Evolutionary conservation across 345 rosid species (phyloP).

Genomic region (Isatis tinctoria): DNA sequence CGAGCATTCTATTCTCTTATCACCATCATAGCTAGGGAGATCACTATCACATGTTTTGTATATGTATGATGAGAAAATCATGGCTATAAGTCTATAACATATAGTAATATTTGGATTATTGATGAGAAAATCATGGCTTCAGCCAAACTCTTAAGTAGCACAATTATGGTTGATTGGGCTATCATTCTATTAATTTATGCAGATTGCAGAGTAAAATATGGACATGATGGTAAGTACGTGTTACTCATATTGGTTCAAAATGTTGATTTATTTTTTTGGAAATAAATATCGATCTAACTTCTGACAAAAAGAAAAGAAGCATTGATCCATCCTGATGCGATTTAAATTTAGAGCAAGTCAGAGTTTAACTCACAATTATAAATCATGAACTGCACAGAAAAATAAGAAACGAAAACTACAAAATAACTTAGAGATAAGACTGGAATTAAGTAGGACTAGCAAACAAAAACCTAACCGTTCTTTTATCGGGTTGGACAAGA

Average conservation of each 20-base stretch:
- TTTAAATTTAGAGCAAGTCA: background rate
- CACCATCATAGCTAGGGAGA: background rate
- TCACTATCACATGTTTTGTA: slow-evolving; percentile 25
- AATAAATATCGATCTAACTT: background rate
- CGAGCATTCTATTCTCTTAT: slow-evolving; percentile 28
- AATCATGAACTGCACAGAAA: background rate
- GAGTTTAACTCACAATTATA: background rate
- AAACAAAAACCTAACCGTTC: background rate
- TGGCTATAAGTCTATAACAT: too few relatives aligned
- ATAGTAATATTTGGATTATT: too few relatives aligned
- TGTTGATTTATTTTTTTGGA: background rate
- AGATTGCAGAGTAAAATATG: background rate
- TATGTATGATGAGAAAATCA: background rate
- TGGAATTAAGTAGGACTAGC: background rate
- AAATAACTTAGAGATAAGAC: background rate
- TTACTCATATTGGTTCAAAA: background rate
- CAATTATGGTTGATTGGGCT: background rate
- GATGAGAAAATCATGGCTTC: background rate
- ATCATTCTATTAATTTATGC: background rate
- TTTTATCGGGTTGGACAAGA: background rate
- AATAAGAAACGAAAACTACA: background rate
- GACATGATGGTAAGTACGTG: background rate
- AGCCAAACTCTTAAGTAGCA: background rate
- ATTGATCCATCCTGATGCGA: background rate
- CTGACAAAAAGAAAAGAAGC: background rate